These are phyloP conservation scores for Cyclospora cayetanensis DNA, from an alignment of 169 alveolate genomes.

Conservation along the genomic window DNA sequence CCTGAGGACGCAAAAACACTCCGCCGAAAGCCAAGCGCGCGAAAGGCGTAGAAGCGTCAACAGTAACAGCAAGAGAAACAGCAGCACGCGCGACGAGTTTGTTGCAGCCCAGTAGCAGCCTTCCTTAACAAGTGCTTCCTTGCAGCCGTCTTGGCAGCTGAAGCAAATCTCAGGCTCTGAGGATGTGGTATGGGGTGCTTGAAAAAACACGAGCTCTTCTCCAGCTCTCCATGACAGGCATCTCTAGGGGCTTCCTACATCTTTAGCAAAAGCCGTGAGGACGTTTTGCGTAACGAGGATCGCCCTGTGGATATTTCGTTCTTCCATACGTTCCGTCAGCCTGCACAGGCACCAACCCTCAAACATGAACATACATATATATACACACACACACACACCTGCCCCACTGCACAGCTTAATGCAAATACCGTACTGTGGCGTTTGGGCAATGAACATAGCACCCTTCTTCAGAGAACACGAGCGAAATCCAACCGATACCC, in stretches of 20 bases:
- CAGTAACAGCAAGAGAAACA: background rate
- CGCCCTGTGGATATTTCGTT: conserved; percentile 91
- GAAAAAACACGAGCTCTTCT: too few relatives aligned
- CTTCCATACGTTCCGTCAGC: conserved; percentile 93
- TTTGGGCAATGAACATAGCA: too few relatives aligned
- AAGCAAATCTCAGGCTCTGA: background rate
- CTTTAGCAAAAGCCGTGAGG: conserved; percentile 93
- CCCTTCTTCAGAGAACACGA: too few relatives aligned
- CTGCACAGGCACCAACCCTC: conserved; percentile 77
- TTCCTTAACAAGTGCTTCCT: background rate
- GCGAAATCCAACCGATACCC: too few relatives aligned
- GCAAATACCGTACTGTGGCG: background rate
- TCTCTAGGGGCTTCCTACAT: conserved; percentile 76
- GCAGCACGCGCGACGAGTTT: background rate
- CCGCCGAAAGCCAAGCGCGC: background rate
- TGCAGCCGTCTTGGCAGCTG: background rate
- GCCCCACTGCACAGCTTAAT: background rate
- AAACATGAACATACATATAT: too few relatives aligned
- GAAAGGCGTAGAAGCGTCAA: background rate
- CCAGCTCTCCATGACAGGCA: too few relatives aligned
- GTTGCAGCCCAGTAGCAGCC: too few relatives aligned
- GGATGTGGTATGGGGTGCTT: background rate
- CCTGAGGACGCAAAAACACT: conserved; percentile 80
- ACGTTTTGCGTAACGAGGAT: conserved; percentile 92
- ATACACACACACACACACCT: background rate